Evolutionary conservation across 148 eudicot genomes (phyloP).

Genomic region (Fallopia convolvulus): DNA sequence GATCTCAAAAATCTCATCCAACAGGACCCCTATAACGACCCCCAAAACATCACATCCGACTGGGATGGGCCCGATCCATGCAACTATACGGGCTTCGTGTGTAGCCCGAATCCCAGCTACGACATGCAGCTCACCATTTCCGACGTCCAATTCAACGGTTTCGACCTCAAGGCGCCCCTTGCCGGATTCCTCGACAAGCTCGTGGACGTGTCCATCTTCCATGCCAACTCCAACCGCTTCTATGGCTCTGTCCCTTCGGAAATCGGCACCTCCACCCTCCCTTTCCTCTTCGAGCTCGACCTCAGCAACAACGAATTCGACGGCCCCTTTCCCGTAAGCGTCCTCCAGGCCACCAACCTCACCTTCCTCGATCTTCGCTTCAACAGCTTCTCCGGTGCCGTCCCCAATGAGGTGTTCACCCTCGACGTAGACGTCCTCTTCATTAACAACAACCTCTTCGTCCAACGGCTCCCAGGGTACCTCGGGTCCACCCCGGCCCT

Average conservation of each 20-base stretch:
- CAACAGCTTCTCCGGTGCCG: constrained; percentile 55
- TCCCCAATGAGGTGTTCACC: constrained; percentile 36
- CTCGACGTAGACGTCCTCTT: constrained; percentile 15
- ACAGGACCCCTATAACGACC: constrained; percentile 46
- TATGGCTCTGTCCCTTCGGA: constrained; percentile 33
- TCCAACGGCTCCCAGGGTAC: constrained; percentile 15
- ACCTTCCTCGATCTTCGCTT: constrained; percentile 59
- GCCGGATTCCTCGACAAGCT: constrained; percentile 43
- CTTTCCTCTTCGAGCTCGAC: constrained; percentile 50
- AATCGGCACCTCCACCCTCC: constrained; percentile 23
- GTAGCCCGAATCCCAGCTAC: constrained; percentile 45
- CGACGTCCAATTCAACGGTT: constrained; percentile 78
- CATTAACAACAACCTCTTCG: constrained; percentile 20
- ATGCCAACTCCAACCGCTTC: constrained; percentile 66
- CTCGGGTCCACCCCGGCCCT: constrained; percentile 20
- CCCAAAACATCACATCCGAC: constrained; percentile 37
- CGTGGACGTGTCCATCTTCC: constrained; percentile 61
- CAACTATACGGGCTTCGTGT: constrained; percentile 59
- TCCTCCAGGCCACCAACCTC: constrained; percentile 25
- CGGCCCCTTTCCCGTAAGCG: constrained; percentile 43
- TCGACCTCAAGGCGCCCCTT: constrained; percentile 35
- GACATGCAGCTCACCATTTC: constrained; percentile 31
- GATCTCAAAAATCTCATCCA: background rate
- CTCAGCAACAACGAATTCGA: constrained; percentile 58
- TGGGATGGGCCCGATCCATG: constrained; percentile 61